Evolutionary conservation across 2,329 filamentous ascomycete genomes (phyloP).

Genomic region (Penicillium olsonii): DNA sequence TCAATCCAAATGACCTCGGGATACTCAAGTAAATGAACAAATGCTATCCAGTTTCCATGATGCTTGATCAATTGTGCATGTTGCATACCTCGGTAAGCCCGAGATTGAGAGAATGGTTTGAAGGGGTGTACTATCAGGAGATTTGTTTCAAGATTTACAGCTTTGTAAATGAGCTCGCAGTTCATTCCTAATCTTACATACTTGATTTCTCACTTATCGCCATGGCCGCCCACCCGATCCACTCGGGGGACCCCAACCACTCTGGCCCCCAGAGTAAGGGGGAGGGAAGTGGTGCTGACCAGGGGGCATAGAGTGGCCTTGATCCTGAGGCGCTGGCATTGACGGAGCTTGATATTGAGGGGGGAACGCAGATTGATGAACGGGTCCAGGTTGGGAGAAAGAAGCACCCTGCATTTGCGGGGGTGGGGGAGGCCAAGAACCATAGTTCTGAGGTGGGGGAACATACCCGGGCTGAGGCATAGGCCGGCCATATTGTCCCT

Average conservation of each 20-base stretch:
- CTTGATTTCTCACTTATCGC: slow-evolving; percentile 8
- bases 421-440: slow-evolving; percentile 38
- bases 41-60: too few relatives aligned
- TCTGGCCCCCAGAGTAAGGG: slow-evolving; percentile 29
- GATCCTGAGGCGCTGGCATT: slow-evolving; percentile 24
- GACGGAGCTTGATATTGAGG: slow-evolving; percentile 30
- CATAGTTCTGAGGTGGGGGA: slow-evolving; percentile 37
- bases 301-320: slow-evolving; percentile 32
- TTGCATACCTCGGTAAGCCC: too few relatives aligned
- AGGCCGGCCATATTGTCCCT: slow-evolving; percentile 10
- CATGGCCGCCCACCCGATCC: slow-evolving; percentile 15
- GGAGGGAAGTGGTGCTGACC: slow-evolving; percentile 37
- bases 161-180: background rate
- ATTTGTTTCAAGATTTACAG: too few relatives aligned
- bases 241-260: slow-evolving; percentile 21
- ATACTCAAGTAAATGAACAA: too few relatives aligned
- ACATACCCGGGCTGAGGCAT: slow-evolving; percentile 19
- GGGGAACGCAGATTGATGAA: slow-evolving; percentile 25
- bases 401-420: slow-evolving; percentile 29
- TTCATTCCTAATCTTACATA: slow-evolving; percentile 6
- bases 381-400: slow-evolving; percentile 19
- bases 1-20: too few relatives aligned
- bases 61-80: too few relatives aligned
- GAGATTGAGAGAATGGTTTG: too few relatives aligned
- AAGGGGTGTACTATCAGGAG: too few relatives aligned